Base-by-base conservation (phyloP, 2,329 filamentous ascomycete genomes). In the Pestalotiopsis sp. region DNA sequence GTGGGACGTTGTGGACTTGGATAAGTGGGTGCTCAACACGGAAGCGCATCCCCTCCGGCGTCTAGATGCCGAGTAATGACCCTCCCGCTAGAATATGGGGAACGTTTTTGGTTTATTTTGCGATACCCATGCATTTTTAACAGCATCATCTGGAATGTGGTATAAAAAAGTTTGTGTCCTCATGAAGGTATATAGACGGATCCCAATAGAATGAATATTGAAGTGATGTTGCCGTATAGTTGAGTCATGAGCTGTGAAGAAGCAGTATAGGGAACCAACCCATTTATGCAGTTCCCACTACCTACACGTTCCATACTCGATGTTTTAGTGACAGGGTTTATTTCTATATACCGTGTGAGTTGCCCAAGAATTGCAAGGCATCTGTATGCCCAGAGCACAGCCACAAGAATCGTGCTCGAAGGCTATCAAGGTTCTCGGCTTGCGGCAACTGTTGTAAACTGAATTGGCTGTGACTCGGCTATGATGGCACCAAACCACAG, bases 21-120 rank as follows among this genome's bases (percentile, higher is more conserved):
- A 92, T 77, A 82, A 88, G 68, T 90, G 87, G 85, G 88, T 90
- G 67, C 78, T 90, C 63, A 88, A 88, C 72, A 88, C 86, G 2
- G 86, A 88, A 77, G 86, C 85, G 23, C 86, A 88, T 72, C 86
- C 86, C 57, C 74, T 87, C 52, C 76, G 78, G 67, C 78, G 83
- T 65, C 75, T 75, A 12, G 77, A 78, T 68, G 75, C 74, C n/a
- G 62, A 59, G 5, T 65, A 11, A 25, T 52, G 11, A 14, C 63
- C 45, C 39, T 36, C 7, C 31, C 31, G 31, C 31, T 36, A 9
- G 7, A 9, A 17, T 14, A 25, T 17, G 64, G 49, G 25, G 36
- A 57, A 23, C 11, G 11, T 20, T 9, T 17, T 52, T 52, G 17
- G 17, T 52, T 17, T 52, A 23, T 52, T 27, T 60, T 60, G 55